Evolutionary conservation across 352 stramenopile genomes (phyloP).

Genomic region (Globisporangium sylvaticum): DNA sequence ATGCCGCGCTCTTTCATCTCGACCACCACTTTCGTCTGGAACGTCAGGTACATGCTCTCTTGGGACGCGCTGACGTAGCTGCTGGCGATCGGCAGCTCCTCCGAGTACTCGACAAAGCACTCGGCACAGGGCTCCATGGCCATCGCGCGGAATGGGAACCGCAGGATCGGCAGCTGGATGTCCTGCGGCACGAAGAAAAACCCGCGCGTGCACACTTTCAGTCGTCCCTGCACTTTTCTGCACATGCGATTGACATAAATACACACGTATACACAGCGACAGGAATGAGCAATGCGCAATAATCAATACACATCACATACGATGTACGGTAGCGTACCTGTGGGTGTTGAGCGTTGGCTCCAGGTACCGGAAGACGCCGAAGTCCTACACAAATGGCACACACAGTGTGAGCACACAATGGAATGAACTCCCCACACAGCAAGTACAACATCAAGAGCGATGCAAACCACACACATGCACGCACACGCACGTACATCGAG

Average conservation of each 20-base stretch:
- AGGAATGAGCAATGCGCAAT: neutral
- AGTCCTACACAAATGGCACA: conserved; percentile 36
- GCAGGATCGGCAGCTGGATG: conserved; percentile 67
- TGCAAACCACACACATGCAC: neutral
- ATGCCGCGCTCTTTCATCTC: conserved; percentile 89
- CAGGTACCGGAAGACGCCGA: conserved; percentile 57
- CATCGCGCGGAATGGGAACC: conserved; percentile 89
- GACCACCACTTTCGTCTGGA: conserved; percentile 46
- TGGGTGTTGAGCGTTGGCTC: conserved; percentile 29
- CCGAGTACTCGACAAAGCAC: conserved; percentile 32
- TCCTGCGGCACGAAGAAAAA: conserved; percentile 93
- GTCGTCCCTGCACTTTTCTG: conserved; percentile 67
- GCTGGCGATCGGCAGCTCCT: neutral
- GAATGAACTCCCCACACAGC: neutral
- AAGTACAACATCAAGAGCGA: neutral
- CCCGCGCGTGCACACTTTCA: conserved; percentile 87
- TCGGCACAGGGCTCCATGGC: conserved; percentile 38
- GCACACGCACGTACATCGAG: neutral
- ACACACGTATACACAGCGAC: neutral
- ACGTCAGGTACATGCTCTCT: conserved; percentile 41
- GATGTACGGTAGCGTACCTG: conserved; percentile 19
- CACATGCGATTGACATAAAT: conserved; percentile 48
- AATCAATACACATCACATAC: too few species aligned
- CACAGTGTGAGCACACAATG: neutral
- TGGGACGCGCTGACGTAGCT: conserved; percentile 7